These are phyloP conservation scores for Halophytophthora batemanensis DNA, from an alignment of 352 stramenopile species.

Conservation along the genomic window DNA sequence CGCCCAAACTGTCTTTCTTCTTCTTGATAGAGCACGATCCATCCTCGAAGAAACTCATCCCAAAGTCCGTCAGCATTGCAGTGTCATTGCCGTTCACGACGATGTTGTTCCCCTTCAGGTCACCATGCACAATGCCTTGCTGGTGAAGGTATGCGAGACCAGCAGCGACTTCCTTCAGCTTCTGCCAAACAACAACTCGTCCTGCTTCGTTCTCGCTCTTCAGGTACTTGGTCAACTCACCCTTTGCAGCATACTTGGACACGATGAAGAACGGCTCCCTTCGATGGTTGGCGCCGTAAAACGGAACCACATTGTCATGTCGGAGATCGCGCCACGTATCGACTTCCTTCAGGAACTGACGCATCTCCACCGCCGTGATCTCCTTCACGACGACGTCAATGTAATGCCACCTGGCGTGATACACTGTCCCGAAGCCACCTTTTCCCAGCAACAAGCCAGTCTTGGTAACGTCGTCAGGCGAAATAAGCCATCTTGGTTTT, in stretches of 20 bases:
- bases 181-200: constrained; percentile 4
- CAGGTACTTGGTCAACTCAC: constrained; percentile 13
- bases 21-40: constrained; percentile 12
- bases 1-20: too few relatives aligned
- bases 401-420: constrained; percentile 8
- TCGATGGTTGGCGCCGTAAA: constrained; percentile 17
- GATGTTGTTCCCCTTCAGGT: too few relatives aligned
- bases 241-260: constrained; percentile 12
- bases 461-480: constrained; percentile 1
- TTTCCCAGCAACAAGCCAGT: background rate
- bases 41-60: too few relatives aligned
- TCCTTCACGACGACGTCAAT: constrained; percentile 17
- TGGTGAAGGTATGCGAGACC: constrained; percentile 17
- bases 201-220: constrained; percentile 6
- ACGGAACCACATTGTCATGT: constrained; percentile 16
- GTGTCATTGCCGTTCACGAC: constrained; percentile 22
- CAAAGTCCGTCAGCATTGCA: constrained; percentile 39
- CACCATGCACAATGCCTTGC: constrained; percentile 24
- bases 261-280: constrained; percentile 19
- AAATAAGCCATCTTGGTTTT: constrained; percentile 9
- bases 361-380: constrained; percentile 6
- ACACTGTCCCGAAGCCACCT: constrained; percentile 13
- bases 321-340: constrained; percentile 9
- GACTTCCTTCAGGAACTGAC: constrained; percentile 14
- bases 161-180: constrained; percentile 11